Base-by-base conservation (phyloP, 2,329 filamentous ascomycete genomes). In the Pseudopyricularia javanii region DNA sequence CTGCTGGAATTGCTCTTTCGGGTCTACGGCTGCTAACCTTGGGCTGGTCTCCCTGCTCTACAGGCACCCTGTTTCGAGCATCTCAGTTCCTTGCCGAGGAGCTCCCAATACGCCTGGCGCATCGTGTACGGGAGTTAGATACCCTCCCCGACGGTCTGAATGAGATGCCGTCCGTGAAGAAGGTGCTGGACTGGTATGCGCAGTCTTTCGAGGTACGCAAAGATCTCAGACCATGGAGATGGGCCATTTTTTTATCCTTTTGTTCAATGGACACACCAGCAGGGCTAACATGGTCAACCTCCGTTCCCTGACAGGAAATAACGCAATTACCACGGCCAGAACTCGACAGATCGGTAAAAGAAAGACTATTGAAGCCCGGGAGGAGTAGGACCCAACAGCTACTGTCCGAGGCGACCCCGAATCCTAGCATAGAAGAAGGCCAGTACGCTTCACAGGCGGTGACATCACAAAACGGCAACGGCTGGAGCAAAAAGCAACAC, bases 71-170 rank as follows among this genome's bases (percentile, higher is more conserved):
- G 54, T 98, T 97, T 73, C 88, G 91, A 66, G 93, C 93, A 51
- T 97, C 93, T 26, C 93, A 97, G 73, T 98, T 98, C 71, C 83
- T 98, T 54, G 93, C 91, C 63, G 93, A 98, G 74, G 93, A 98
- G 74, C 82, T 98, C 24, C 93, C 93, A 60, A 98, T 98, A 63
- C 88, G 93, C 52, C 78, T 98, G 56, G 93, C 93, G 62, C 93
- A 98, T 71, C 87, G 93, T 58, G 93, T 98, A 55, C 88, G 95
- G 70, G 93, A 98, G 73, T 81, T 98, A 54, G 83, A 86, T 56
- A 87, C 89, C 63, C 76, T 98, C 2, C 93, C 93, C 34, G 93
- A 98, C 78, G 93, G 93, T 53, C 80, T 98, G 56, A 95, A 89
- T 67, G 91, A 97, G 60, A 97, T 98, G 93, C 88, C 91, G 37